Evolutionary conservation across 768 basidiomycete genomes (phyloP), one percentile per base, ranked within the genome.

Genomic region (Lentinula raphanica): DNA sequence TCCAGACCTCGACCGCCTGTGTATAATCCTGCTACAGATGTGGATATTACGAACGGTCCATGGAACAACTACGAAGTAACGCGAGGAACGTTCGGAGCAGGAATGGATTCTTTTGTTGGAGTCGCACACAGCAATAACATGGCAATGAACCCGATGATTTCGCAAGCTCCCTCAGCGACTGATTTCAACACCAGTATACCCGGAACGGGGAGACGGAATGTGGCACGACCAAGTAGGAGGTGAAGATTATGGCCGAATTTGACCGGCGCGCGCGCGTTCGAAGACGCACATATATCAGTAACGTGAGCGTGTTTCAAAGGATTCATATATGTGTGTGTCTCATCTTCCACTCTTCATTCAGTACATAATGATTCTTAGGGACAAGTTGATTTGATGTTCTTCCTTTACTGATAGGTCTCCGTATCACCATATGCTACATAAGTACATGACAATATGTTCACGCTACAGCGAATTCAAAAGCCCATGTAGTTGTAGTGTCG

Each of bases 401-500:
- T n/a, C n/a, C n/a, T n/a, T n/a, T n/a, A n/a, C n/a, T n/a, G n/a
- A n/a, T n/a, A n/a, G n/a, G n/a, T n/a, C n/a, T n/a, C n/a, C n/a
- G n/a, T n/a, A n/a, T n/a, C n/a, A n/a, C n/a, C n/a, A n/a, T n/a
- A n/a, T n/a, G n/a, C n/a, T n/a, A n/a, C n/a, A n/a, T n/a, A n/a
- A n/a, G n/a, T n/a, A n/a, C n/a, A n/a, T n/a, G n/a, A n/a, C n/a
- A n/a, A n/a, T n/a, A 7, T 40, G 12, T 44, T 50, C 32, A 53
- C 35, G 36, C 51, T 53, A 53, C 51, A 27, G 36, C 25, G 21
- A 65, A 65, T 51, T 65, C 64, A 27, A 65, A 65, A 32, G 64
- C 62, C 64, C 64, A 65, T n/a, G 64, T 65, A 32, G 64, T 65
- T 13, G 54, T 54, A 15, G 64, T 63, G 25, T 58, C 56, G 9